Evolutionary conservation across 345 rosid genomes (phyloP).

Genomic region (Rubroshorea leprosula): DNA sequence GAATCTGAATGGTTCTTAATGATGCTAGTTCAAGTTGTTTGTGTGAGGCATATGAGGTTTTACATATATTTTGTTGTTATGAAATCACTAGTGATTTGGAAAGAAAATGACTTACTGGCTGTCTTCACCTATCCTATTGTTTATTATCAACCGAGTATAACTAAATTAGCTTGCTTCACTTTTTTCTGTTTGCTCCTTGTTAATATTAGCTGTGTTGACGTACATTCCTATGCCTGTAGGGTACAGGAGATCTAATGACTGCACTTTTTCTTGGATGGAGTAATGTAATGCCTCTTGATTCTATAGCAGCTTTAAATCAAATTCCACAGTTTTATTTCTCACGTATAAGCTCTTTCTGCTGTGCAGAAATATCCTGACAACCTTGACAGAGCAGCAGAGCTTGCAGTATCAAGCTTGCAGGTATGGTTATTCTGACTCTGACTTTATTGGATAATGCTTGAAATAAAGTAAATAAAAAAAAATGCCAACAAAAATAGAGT

Average conservation of each 20-base stretch:
- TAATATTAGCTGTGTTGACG: background rate
- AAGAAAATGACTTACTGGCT: too few species aligned
- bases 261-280: slow-evolving; percentile 99
- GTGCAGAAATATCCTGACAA: slow-evolving; percentile 80
- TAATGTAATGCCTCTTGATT: slow-evolving; percentile 49
- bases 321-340: slow-evolving; percentile 1
- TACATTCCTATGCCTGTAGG: slow-evolving; percentile 39
- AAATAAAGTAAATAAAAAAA: too few species aligned
- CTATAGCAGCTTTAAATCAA: background rate
- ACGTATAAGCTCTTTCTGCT: slow-evolving; percentile 7
- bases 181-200: background rate
- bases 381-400: slow-evolving; percentile 85
- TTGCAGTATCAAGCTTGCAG: slow-evolving; percentile 97
- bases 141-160: too few species aligned
- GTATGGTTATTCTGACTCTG: slow-evolving; percentile 28
- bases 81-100: too few species aligned
- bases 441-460: too few species aligned
- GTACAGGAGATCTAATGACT: slow-evolving; percentile 96
- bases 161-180: background rate
- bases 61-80: too few species aligned
- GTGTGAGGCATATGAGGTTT: background rate
- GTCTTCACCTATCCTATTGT: too few species aligned
- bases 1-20: background rate
- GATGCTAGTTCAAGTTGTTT: background rate
- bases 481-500: too few species aligned